Conservation (phyloP, 83 land plant species). For the Larix sibirica region DNA sequence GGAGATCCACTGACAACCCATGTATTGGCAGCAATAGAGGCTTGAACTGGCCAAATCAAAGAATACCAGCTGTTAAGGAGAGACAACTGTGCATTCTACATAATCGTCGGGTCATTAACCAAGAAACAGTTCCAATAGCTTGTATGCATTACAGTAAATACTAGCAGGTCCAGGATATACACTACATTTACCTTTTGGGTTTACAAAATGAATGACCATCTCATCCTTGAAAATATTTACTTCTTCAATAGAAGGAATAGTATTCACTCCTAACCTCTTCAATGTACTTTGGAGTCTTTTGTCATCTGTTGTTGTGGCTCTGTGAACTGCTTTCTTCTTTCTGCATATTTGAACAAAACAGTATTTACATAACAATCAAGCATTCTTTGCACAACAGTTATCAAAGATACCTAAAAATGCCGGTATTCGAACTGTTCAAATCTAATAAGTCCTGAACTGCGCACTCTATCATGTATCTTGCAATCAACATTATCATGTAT, state of each 20-base stretch:
- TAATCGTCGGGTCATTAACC: neutral
- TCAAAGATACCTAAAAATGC: neutral
- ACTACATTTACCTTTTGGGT: slow-evolving; percentile 70
- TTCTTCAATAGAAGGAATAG: slow-evolving; percentile 91
- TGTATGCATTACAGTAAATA: neutral
- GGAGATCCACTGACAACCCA: slow-evolving; percentile 94
- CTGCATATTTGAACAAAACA: slow-evolving; percentile 23
- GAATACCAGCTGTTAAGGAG: neutral
- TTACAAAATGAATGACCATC: slow-evolving; percentile 78
- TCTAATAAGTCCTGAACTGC: neutral
- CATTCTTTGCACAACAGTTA: neutral
- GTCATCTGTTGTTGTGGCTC: slow-evolving; percentile 89
- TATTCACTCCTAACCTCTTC: slow-evolving; percentile 83
- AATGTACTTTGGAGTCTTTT: slow-evolving; percentile 88
- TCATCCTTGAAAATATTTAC: slow-evolving; percentile 98
- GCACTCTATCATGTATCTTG: no score
- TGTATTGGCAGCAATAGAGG: slow-evolving; percentile 85
- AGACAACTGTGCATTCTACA: slow-evolving; percentile 5
- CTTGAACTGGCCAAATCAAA: slow-evolving; percentile 72
- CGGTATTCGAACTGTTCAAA: neutral
- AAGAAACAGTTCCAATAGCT: neutral
- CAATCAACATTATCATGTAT: no score
- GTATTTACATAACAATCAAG: neutral
- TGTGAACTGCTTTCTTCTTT: slow-evolving; percentile 98
- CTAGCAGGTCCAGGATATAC: neutral